Percentiles rank a stretch among this genome's conserved stretches.
phyloP scores from a whole-genome alignment of 179 eudicot genomes.

The Dionaea muscipula region DNA sequence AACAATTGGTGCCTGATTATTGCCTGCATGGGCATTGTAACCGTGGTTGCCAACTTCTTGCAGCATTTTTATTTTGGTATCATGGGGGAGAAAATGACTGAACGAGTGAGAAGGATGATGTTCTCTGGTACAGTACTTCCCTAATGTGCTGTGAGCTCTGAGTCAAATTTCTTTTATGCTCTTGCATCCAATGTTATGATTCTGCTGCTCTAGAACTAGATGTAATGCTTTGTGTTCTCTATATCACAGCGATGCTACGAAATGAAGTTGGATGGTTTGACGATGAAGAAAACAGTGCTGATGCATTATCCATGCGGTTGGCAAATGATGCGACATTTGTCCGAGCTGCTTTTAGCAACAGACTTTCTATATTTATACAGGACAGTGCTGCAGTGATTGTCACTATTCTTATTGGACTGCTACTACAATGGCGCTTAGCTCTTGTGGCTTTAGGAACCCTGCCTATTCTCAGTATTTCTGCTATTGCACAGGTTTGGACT shows the following conservation, averaged over 20 bases:
- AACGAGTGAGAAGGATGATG: slow-evolving; percentile 98
- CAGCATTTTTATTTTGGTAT: slow-evolving; percentile 97
- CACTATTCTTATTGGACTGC: slow-evolving; percentile 79
- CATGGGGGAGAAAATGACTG: slow-evolving; percentile 99
- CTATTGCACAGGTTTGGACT: slow-evolving; percentile 80
- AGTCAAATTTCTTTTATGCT: background rate
- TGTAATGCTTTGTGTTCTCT: slow-evolving; percentile 7
- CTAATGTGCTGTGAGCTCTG: background rate
- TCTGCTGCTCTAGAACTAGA: background rate
- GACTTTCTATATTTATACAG: slow-evolving; percentile 90
- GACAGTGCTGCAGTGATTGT: slow-evolving; percentile 88
- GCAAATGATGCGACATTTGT: slow-evolving; percentile 99
- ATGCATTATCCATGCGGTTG: slow-evolving; percentile 91
- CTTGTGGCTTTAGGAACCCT: slow-evolving; percentile 85
- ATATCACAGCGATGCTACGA: slow-evolving; percentile 71
- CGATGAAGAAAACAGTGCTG: slow-evolving; percentile 94
- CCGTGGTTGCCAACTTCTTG: slow-evolving; percentile 95
- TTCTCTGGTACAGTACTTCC: slow-evolving; percentile 65
- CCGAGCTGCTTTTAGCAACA: slow-evolving; percentile 99
- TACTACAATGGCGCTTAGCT: slow-evolving; percentile 84
- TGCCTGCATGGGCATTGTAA: slow-evolving; percentile 87
- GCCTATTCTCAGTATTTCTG: slow-evolving; percentile 76
- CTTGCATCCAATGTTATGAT: background rate
- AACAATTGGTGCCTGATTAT: slow-evolving; percentile 96
- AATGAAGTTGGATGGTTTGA: slow-evolving; percentile 99